Percentiles rank a stretch among this genome's conserved stretches.
Conservation (phyloP, 495 filamentous ascomycete genomes). For the Cairneyella variabilis region DNA sequence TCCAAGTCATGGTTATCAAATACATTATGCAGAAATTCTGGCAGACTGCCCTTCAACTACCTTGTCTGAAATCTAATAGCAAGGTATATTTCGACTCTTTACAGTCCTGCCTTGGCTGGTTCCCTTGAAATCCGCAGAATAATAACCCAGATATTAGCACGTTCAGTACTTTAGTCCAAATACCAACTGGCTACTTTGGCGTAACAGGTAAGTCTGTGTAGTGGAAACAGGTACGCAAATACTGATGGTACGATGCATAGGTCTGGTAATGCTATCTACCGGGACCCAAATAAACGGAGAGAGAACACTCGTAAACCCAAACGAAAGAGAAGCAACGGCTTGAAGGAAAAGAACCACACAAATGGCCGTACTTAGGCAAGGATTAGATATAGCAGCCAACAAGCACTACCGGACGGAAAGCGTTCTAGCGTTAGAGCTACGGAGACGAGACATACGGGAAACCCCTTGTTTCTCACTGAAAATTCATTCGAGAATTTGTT, state of each 20-base stretch:
- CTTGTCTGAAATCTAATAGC: constrained; percentile 8
- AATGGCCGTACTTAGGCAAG: too few relatives aligned
- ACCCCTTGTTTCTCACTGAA: too few relatives aligned
- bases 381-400: too few relatives aligned
- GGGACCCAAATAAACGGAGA: constrained; percentile 12
- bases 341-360: too few relatives aligned
- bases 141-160: constrained; percentile 9
- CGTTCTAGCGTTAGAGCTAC: too few relatives aligned
- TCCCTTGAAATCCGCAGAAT: constrained; percentile 8
- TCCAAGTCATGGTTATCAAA: constrained; percentile 9
- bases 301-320: constrained; percentile 6
- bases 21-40: constrained; percentile 9
- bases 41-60: constrained; percentile 4
- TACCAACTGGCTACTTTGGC: neutral
- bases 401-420: too few relatives aligned
- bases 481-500: too few relatives aligned
- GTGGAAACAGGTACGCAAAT: neutral
- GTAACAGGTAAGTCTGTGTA: constrained; percentile 7
- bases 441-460: too few relatives aligned
- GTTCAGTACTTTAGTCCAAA: constrained; percentile 10
- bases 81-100: constrained; percentile 9
- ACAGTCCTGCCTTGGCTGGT: neutral
- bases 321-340: constrained; percentile 7
- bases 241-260: neutral
- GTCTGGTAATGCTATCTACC: neutral